A percentile compares a stretch with the other conserved stretches of the same genome.
Conservation (phyloP, 192 early-diverging fungal genomes). For the Radiomyces spectabilis region DNA sequence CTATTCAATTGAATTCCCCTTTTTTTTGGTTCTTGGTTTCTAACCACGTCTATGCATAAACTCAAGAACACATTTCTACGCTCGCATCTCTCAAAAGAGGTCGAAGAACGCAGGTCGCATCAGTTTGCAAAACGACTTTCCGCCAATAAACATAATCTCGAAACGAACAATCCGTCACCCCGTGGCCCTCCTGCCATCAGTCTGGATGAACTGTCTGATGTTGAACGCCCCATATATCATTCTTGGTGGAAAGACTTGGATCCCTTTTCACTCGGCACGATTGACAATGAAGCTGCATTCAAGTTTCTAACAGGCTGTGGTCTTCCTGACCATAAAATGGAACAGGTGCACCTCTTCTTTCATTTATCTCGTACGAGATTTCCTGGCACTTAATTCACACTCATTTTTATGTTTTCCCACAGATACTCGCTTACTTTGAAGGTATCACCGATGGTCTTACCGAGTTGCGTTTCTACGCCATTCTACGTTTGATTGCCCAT, state of each 20-base stretch:
- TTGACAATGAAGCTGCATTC: conserved; percentile 11
- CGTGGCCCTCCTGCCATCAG: no score
- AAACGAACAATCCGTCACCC: no score
- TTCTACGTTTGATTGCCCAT: conserved; percentile 28
- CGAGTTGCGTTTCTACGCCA: conserved; percentile 25
- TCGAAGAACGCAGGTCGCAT: no score
- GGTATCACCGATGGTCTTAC: conserved; percentile 14
- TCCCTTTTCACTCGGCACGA: conserved; percentile 15
- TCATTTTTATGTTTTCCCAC: background rate
- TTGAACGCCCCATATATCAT: no score
- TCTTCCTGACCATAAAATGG: conserved; percentile 12
- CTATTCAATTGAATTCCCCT: no score
- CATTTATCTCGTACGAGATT: background rate
- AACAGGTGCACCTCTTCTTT: conserved; percentile 12
- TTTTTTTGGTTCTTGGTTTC: no score
- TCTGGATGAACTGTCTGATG: no score
- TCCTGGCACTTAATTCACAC: background rate
- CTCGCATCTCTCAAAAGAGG: no score
- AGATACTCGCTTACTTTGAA: conserved; percentile 27
- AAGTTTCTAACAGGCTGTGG: conserved; percentile 16
- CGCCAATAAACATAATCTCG: no score
- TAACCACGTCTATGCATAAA: no score
- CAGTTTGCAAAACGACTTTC: no score
- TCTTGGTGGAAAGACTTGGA: conserved; percentile 33
- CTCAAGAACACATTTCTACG: no score